These are phyloP conservation scores for Porcisia deanei DNA, from an alignment of 208 protist species.

Conservation along the genomic window DNA sequence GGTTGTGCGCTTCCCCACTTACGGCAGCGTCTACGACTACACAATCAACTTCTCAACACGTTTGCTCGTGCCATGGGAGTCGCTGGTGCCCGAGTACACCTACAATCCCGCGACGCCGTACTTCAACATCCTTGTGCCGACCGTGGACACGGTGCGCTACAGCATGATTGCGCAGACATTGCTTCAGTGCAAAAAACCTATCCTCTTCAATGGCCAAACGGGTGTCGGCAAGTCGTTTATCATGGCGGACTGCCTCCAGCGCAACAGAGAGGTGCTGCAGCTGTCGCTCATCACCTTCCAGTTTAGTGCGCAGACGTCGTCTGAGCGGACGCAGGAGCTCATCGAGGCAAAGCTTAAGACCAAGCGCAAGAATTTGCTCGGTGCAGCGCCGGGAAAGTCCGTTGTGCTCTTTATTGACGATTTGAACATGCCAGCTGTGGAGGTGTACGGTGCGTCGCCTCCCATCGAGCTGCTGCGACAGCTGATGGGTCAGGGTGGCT, in stretches of 20 bases:
- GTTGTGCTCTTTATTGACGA: slow-evolving; percentile 98
- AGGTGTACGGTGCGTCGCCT: slow-evolving; percentile 97
- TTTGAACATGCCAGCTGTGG: slow-evolving; percentile 97
- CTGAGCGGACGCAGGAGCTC: slow-evolving; percentile 95
- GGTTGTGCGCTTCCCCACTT: slow-evolving; percentile 82
- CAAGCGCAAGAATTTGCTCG: slow-evolving; percentile 95
- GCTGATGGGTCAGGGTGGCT: slow-evolving; percentile 95
- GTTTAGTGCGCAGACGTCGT: slow-evolving; percentile 96
- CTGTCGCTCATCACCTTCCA: slow-evolving; percentile 90
- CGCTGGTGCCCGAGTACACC: slow-evolving; percentile 75
- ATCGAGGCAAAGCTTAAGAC: slow-evolving; percentile 97
- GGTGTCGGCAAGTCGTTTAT: slow-evolving; percentile 97
- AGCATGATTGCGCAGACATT: slow-evolving; percentile 92
- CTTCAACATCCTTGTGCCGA: slow-evolving; percentile 97
- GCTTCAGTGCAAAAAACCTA: slow-evolving; percentile 80
- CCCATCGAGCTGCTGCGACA: slow-evolving; percentile 98
- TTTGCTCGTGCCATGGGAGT: slow-evolving; percentile 85
- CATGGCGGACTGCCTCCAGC: slow-evolving; percentile 83
- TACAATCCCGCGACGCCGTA: slow-evolving; percentile 90
- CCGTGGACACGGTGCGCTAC: slow-evolving; percentile 96
- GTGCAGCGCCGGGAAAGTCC: slow-evolving; percentile 91
- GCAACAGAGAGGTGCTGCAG: slow-evolving; percentile 75
- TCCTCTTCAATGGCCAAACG: slow-evolving; percentile 96
- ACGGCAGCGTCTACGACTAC: slow-evolving; percentile 95
- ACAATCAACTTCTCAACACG: slow-evolving; percentile 88